Conservation (phyloP, 2,329 filamentous ascomycete genomes). For the Aulographum hederae region DNA sequence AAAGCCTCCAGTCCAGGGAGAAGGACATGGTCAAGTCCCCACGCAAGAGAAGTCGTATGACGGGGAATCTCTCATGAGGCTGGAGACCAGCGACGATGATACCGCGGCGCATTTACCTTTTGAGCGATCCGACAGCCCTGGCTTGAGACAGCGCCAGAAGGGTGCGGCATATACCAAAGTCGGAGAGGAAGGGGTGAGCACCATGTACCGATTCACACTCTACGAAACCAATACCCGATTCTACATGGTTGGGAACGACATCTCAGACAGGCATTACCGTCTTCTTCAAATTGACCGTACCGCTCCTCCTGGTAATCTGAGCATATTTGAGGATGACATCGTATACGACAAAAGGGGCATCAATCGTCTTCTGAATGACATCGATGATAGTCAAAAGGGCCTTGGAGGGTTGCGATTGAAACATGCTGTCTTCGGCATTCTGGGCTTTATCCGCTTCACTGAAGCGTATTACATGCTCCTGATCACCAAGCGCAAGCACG, state of each 20-base stretch:
- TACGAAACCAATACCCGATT: slow-evolving; percentile 90
- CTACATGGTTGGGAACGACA: slow-evolving; percentile 85
- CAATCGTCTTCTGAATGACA: slow-evolving; percentile 79
- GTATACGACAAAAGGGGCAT: slow-evolving; percentile 86
- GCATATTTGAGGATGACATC: slow-evolving; percentile 83
- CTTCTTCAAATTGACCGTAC: slow-evolving; percentile 92
- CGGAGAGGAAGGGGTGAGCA: slow-evolving; percentile 22
- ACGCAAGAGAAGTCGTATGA: too few species aligned
- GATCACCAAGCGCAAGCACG: slow-evolving; percentile 88
- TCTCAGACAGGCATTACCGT: slow-evolving; percentile 73
- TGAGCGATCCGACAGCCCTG: slow-evolving; percentile 19
- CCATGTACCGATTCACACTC: slow-evolving; percentile 92
- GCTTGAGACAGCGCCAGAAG: slow-evolving; percentile 18
- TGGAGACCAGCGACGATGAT: too few species aligned
- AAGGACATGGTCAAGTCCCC: too few species aligned
- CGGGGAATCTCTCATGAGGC: too few species aligned
- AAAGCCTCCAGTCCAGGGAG: too few species aligned
- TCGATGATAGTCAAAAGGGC: slow-evolving; percentile 84
- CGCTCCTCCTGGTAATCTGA: slow-evolving; percentile 58
- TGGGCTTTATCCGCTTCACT: slow-evolving; percentile 93
- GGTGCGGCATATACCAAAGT: slow-evolving; percentile 21
- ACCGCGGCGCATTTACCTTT: too few species aligned
- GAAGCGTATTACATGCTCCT: slow-evolving; percentile 94
- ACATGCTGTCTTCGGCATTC: slow-evolving; percentile 79
- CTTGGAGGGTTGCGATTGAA: slow-evolving; percentile 80